These are phyloP conservation scores for Metarhizium album DNA, from an alignment of 2,329 filamentous ascomycete genomes.

Conservation along the genomic window DNA sequence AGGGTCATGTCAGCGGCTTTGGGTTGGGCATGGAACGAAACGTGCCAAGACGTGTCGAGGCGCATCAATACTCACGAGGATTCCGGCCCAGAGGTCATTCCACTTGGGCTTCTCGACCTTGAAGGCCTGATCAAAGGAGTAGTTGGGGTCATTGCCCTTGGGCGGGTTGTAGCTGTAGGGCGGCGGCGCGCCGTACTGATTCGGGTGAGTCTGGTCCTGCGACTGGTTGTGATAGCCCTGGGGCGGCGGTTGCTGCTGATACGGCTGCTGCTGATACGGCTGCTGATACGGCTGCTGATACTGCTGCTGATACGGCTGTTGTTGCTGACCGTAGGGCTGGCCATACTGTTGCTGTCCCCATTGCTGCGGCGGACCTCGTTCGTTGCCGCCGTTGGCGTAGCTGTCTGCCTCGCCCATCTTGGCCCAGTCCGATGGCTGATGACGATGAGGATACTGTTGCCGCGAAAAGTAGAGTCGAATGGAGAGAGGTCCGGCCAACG, in stretches of 20 bases:
- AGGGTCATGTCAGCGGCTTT: conserved; percentile 1
- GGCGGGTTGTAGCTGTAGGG: conserved; percentile 26
- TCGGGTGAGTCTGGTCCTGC: conserved; percentile 16
- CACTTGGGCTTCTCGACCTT: conserved; percentile 74
- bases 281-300: conserved; percentile 4
- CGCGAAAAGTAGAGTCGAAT: neutral
- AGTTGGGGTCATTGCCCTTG: conserved; percentile 33
- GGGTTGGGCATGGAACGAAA: neutral
- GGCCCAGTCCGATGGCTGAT: neutral
- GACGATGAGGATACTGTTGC: neutral
- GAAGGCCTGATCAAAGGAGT: conserved; percentile 69
- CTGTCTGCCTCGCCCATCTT: conserved; percentile 25
- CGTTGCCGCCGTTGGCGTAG: conserved; percentile 18
- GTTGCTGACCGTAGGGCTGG: conserved; percentile 10
- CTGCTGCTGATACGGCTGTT: conserved; percentile 7
- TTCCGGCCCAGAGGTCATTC: conserved; percentile 82
- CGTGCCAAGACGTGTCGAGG: neutral
- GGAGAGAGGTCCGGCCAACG: neutral
- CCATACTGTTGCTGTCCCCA: conserved; percentile 8
- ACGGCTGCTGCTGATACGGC: conserved; percentile 2
- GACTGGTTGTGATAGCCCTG: conserved; percentile 7
- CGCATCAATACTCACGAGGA: conserved; percentile 46
- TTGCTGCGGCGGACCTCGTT: conserved; percentile 9
- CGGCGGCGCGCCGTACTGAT: conserved; percentile 19
- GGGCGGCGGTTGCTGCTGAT: conserved; percentile 10